Conservation (phyloP, 2,329 filamentous ascomycete species). For the Colletotrichum higginsianum region DNA sequence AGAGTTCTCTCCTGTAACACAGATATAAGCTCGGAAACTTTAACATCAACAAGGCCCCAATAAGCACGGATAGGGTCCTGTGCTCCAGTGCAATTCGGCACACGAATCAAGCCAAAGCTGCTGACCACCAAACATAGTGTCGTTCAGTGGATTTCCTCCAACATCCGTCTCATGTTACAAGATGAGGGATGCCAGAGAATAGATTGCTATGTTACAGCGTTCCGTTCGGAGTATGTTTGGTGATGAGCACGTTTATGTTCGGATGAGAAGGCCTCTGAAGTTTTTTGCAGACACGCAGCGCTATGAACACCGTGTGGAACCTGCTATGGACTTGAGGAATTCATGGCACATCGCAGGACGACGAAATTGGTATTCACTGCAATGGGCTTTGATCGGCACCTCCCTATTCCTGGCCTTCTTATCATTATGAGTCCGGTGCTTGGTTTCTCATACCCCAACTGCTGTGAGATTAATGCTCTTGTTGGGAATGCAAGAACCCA, state of each 20-base stretch:
- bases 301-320: too few species aligned
- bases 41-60: slow-evolving; percentile 1
- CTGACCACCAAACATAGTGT: background rate
- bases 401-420: background rate
- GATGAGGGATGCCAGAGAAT: background rate
- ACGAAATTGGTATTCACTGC: background rate
- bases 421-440: too few species aligned
- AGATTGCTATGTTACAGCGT: background rate
- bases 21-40: slow-evolving; percentile 21
- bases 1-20: slow-evolving; percentile 34
- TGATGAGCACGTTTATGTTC: background rate
- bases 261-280: too few species aligned
- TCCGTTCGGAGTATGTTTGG: background rate
- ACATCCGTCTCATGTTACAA: slow-evolving; percentile 3
- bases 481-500: too few species aligned
- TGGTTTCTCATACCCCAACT: too few species aligned
- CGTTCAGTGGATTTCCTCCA: background rate
- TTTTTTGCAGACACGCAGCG: background rate
- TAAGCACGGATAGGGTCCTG: slow-evolving; percentile 13
- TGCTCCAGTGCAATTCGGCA: background rate
- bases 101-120: slow-evolving; percentile 4
- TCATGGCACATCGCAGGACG: background rate
- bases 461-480: too few species aligned
- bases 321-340: background rate
- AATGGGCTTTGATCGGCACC: too few species aligned